Conservation (phyloP, 345 rosid species). For the Triadica sebifera region DNA sequence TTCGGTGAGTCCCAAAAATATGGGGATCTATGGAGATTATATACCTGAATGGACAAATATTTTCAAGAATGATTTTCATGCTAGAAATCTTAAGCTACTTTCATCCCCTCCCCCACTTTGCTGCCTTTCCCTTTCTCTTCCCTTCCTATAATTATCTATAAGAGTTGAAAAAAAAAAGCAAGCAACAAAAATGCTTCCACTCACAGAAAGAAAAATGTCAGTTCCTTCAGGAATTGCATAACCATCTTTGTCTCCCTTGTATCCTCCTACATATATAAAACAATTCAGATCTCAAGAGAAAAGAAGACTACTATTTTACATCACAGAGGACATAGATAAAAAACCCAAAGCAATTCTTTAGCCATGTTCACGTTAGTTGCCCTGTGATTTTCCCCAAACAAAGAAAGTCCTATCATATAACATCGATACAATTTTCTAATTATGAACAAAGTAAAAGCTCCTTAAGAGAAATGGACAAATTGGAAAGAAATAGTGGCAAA, state of each 20-base stretch:
- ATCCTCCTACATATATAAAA: slow-evolving; percentile 59
- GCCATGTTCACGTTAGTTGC: not conserved
- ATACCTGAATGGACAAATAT: slow-evolving; percentile 46
- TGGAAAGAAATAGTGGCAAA: not conserved
- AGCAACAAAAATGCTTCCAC: slow-evolving; percentile 22
- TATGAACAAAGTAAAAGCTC: too few relatives aligned
- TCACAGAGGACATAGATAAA: not conserved
- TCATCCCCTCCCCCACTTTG: not conserved
- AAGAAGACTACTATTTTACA: not conserved
- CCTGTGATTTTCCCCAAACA: not conserved
- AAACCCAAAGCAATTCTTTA: not conserved
- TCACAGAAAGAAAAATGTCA: slow-evolving; percentile 83
- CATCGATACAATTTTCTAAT: not conserved
- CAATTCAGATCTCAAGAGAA: not conserved
- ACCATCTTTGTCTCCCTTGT: slow-evolving; percentile 69
- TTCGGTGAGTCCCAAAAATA: slow-evolving; percentile 80
- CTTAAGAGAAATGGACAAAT: too few relatives aligned
- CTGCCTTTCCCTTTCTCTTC: not conserved
- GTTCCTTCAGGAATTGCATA: slow-evolving; percentile 76
- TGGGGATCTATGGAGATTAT: slow-evolving; percentile 90
- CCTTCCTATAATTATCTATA: not conserved
- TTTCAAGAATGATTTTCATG: not conserved
- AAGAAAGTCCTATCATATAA: not conserved
- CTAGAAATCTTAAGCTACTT: not conserved
- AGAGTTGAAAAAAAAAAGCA: not conserved